Percentiles rank a stretch among this genome's conserved stretches.
These are phyloP conservation scores for Diddensiella caesifluorescens DNA, from an alignment of 805 yeast species.

Conservation along the genomic window DNA sequence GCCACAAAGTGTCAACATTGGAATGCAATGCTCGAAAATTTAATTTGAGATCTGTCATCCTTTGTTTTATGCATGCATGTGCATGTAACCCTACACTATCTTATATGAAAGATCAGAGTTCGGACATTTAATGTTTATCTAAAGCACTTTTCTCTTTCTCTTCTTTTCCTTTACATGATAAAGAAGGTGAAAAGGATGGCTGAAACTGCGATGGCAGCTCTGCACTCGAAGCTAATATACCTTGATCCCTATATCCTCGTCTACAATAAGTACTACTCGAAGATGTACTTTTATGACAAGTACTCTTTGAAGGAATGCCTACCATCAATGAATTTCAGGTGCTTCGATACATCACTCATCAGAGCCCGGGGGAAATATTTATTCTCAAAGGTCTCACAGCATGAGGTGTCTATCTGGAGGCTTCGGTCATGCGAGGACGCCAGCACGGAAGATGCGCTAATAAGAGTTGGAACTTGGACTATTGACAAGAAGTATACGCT, in stretches of 20 bases:
- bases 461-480: neutral
- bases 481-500: neutral
- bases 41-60: no score
- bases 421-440: neutral
- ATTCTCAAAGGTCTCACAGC: neutral
- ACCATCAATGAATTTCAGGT: neutral
- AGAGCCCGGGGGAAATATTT: neutral
- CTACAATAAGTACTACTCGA: conserved; percentile 1
- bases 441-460: neutral
- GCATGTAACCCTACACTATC: no score
- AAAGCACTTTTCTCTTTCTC: no score
- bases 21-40: neutral
- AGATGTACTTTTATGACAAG: conserved; percentile 2
- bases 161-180: no score
- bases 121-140: no score
- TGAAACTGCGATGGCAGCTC: neutral
- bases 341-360: neutral
- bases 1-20: neutral
- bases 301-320: neutral
- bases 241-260: conserved; percentile 2
- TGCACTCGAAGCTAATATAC: conserved; percentile 2
- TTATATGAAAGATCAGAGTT: no score
- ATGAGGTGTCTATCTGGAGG: conserved; percentile 1
- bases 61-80: no score
- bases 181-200: no score